Base-by-base conservation (phyloP, 306 rosid species). In the Vachellia pachyceras region DNA sequence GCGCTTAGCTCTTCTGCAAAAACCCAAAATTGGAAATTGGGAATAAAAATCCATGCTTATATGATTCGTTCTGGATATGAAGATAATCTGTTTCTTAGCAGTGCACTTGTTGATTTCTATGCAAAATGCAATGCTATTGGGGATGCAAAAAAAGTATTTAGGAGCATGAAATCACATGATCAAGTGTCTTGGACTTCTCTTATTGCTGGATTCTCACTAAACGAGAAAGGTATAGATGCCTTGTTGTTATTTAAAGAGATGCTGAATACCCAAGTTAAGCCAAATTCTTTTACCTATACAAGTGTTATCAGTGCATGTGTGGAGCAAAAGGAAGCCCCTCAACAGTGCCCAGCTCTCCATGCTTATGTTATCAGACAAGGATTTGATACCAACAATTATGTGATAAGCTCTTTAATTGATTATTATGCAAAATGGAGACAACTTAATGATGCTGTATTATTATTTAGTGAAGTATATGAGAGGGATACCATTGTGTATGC, bases 161-260 rank as follows among this genome's bases (percentile, higher is more conserved):
- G 55, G 52, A 70, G 78, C 61, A 88, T 91, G 94, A 85, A 66
- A 75, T 11, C 71, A 45, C 92, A 88, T 76, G 97, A 91, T 70
- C 86, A 73, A 23, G 92, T 91, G n/a, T 91, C 95, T 0, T 91
- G 92, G 92, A 89, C 95, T 45, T 87, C 92, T 36, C 80, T 91
- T 52, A 87, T 91, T 55, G 57, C 84, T 37, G 95, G 92, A 36
- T 85, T 87, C 29, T 87, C 91, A 2, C 77, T 80, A 69, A 91
- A 86, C 5, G 87, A 86, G 23, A 55, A 47, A 81, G 86, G 83
- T 66, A 83, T 70, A 49, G 87, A 86, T 75, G 90, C 91, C 52
- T 64, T 91, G 44, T 77, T 72, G 70, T 81, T 83, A 85, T 91
- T 89, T 69, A 89, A 84, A 79, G 79, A 84, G 54, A 87, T 91